Base-by-base conservation (phyloP, 371 early-diverging fungal genomes). In the Actinomortierella ambigua region DNA sequence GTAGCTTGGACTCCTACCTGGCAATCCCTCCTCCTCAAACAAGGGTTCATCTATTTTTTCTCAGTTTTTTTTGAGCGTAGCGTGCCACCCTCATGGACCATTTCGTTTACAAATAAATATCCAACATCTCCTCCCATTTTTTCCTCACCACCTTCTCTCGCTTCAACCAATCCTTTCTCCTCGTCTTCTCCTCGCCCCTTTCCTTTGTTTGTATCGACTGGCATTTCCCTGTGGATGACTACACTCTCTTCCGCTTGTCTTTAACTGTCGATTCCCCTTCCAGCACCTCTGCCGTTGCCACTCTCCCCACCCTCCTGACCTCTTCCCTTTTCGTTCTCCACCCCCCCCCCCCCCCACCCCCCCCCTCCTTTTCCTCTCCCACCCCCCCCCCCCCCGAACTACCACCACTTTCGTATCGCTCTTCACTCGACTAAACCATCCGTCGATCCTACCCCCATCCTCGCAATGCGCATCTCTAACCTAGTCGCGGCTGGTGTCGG, bases 401-500 rank as follows among this genome's bases (percentile, higher is more conserved):
- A 2, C 27, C 27, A 52, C 52, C 34, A 34, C 34, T 11, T 34
- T 6, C 11, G n/a, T n/a, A n/a, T n/a, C n/a, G n/a, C n/a, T n/a
- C n/a, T n/a, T n/a, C n/a, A n/a, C n/a, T n/a, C n/a, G n/a, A n/a
- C n/a, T n/a, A n/a, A 34, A 26, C 34, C 27, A 3, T 29, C 52
- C 17, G n/a, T 13, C 28, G 20, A 8, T 22, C 26, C 13, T 13
- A 34, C 11, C 34, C 34, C 34, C 11, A 6, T 34, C 14, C 15
- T 43, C 6, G n/a, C 17, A 47, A 63, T 63, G 63, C 55, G 26
- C 24, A 22, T 56, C 44, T 44, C 49, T 2, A 26, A 40, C 24
- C 29, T 63, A 13, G 5, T 56, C 40, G 18, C 56, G 44, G 63
- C 55, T 43, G 56, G 29, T 39, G 22, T 46, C 40, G 55, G 63